Conservation (phyloP, 2,329 filamentous ascomycete species). For the Botrytis medusae region DNA sequence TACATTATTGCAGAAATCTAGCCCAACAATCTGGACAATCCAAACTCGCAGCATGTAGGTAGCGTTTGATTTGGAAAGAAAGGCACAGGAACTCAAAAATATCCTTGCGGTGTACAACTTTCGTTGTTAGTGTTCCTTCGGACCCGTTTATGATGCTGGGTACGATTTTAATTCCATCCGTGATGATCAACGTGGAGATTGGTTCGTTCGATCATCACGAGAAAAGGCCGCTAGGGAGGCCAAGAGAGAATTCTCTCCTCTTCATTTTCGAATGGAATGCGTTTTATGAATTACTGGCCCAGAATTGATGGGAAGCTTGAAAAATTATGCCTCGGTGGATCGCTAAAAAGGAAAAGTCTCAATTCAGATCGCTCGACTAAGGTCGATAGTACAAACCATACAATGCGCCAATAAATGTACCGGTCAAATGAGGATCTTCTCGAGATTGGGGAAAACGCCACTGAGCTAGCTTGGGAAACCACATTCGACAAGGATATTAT, state of each 20-base stretch:
- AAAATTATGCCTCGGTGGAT: background rate
- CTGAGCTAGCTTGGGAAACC: background rate
- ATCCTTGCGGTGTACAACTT: background rate
- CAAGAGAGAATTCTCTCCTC: background rate
- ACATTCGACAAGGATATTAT: background rate
- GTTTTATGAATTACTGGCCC: background rate
- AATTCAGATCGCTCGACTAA: background rate
- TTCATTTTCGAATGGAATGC: background rate
- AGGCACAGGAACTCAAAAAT: constrained; percentile 16
- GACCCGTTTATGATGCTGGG: background rate
- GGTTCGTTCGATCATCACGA: background rate
- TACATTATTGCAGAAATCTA: background rate
- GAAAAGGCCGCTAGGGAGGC: background rate
- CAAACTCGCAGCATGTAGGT: background rate
- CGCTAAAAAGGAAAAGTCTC: background rate
- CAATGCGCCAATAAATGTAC: background rate
- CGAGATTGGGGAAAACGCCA: background rate
- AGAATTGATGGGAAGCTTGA: background rate
- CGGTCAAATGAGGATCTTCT: constrained; percentile 10
- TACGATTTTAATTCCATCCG: background rate
- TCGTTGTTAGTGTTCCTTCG: background rate
- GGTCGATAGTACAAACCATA: background rate
- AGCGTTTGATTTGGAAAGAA: background rate
- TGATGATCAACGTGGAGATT: background rate
- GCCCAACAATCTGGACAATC: background rate